Percentiles rank a stretch among this genome's conserved stretches.
These are phyloP conservation scores for Pleurostoma richardsiae DNA, from an alignment of 2,329 filamentous ascomycete species.

Conservation along the genomic window DNA sequence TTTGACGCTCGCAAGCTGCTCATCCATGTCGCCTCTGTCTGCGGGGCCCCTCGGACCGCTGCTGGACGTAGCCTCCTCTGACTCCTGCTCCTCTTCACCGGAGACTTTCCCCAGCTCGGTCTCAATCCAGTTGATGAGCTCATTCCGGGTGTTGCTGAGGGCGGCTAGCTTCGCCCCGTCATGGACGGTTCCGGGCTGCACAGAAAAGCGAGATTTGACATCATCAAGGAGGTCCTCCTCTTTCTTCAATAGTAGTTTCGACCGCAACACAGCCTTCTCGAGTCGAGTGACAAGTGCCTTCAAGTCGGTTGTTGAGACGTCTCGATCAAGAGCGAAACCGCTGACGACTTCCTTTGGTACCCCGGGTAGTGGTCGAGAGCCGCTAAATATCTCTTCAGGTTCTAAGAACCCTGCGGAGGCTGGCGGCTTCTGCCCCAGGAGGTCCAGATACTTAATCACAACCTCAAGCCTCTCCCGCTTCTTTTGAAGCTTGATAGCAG, in stretches of 20 bases:
- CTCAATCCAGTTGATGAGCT: conserved; percentile 63
- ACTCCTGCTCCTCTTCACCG: conserved; percentile 13
- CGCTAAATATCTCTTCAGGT: conserved; percentile 39
- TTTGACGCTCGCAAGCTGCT: conserved; percentile 41
- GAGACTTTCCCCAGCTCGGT: conserved; percentile 51
- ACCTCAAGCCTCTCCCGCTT: conserved; percentile 45
- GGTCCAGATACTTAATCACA: conserved; percentile 45
- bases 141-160: conserved; percentile 49
- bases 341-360: conserved; percentile 49
- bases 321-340: conserved; percentile 38
- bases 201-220: conserved; percentile 31
- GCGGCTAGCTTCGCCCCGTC: conserved; percentile 42
- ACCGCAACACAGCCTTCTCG: conserved; percentile 53
- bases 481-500: conserved; percentile 44
- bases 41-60: conserved; percentile 1
- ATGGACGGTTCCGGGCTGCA: conserved; percentile 26
- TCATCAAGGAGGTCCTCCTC: conserved; percentile 52
- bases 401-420: conserved; percentile 45
- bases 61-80: conserved; percentile 10
- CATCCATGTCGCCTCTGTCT: conserved; percentile 24
- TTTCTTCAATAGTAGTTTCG: conserved; percentile 50
- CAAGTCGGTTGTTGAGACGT: conserved; percentile 33
- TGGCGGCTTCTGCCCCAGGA: conserved; percentile 46
- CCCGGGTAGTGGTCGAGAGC: conserved; percentile 36
- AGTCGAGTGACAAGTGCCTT: conserved; percentile 43